Evolutionary conservation across 306 rosid species (phyloP), one percentile per base, ranked within the genome.

Genomic region (Lathyrus aphaca): DNA sequence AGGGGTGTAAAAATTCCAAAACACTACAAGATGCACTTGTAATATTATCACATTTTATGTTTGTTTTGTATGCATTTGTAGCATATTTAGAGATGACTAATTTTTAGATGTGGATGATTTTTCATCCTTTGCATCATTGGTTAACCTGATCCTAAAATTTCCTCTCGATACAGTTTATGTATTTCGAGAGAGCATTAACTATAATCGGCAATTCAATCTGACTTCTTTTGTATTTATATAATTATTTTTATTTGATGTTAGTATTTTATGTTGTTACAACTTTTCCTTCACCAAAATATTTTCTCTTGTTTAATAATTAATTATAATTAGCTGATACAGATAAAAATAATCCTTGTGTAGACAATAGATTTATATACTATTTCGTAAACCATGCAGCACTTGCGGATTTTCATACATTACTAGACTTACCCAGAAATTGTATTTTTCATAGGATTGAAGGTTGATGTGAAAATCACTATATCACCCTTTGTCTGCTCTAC

Each of bases 371-470:
- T 56, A 8, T 13, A 55, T 25, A 25, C 5, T 7, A 56, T 16
- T 2, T 13, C 18, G 3, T 13, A 56, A 13, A 56, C 5, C 62
- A 54, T 19, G 12, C 17, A 54, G 29, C 29, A 25, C 60, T 25
- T 54, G 60, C 16, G 3, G 5, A 27, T 27, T 56, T 25, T 27
- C 62, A 27, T 30, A 56, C 39, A 6, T 27, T 40, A 70, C 12
- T 42, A 10, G 66, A 73, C 83, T 37, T 88, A 94, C 99, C 99
- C 99, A 46, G 97, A 94, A 77, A 94, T 85, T 10, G 95, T 88
- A 69, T 94, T 94, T 91, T 87, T 94, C 99, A 94, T 85, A 19
- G 97, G 99, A 73, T 90, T 94, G 84, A 94, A 94, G 53, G 86
- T 74, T 38, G 99, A 94, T 6, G 97, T 87, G 83, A 82, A 94